Evolutionary conservation across 768 basidiomycete genomes (phyloP).

Genomic region (Royoungia palumana): DNA sequence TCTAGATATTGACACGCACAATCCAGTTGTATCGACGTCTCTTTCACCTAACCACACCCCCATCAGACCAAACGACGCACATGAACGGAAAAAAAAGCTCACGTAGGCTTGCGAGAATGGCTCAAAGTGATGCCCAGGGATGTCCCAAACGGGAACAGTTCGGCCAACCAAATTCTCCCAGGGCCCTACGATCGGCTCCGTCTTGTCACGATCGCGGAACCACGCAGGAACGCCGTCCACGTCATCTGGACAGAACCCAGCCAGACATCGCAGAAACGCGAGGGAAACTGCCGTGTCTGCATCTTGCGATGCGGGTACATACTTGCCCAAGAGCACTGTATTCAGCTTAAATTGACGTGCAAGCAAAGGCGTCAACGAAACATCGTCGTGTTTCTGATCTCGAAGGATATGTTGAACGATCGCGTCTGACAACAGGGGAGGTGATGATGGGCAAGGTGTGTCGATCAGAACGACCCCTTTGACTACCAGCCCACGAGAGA

Average conservation of each 20-base stretch:
- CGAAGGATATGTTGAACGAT: constrained; percentile 49
- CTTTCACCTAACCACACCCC: constrained; percentile 7
- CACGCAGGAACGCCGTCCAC: constrained; percentile 44
- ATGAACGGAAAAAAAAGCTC: constrained; percentile 14
- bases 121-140: constrained; percentile 67
- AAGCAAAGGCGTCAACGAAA: constrained; percentile 36
- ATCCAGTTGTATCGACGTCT: constrained; percentile 24
- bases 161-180: constrained; percentile 48
- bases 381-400: constrained; percentile 28
- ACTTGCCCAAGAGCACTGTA: constrained; percentile 44
- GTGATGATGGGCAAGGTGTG: constrained; percentile 54
- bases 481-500: constrained; percentile 38
- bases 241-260: constrained; percentile 38
- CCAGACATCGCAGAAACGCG: constrained; percentile 51
- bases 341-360: constrained; percentile 50
- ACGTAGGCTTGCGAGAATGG: constrained; percentile 54
- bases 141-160: constrained; percentile 44
- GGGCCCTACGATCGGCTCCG: constrained; percentile 30
- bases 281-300: constrained; percentile 32
- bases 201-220: constrained; percentile 47
- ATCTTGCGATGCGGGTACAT: constrained; percentile 35
- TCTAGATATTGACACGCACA: constrained; percentile 20
- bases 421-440: constrained; percentile 48
- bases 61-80: neutral
- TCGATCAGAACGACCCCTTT: constrained; percentile 66